Evolutionary conservation across 495 filamentous ascomycete species (phyloP).

Genomic region (Schizothecium vesticola): DNA sequence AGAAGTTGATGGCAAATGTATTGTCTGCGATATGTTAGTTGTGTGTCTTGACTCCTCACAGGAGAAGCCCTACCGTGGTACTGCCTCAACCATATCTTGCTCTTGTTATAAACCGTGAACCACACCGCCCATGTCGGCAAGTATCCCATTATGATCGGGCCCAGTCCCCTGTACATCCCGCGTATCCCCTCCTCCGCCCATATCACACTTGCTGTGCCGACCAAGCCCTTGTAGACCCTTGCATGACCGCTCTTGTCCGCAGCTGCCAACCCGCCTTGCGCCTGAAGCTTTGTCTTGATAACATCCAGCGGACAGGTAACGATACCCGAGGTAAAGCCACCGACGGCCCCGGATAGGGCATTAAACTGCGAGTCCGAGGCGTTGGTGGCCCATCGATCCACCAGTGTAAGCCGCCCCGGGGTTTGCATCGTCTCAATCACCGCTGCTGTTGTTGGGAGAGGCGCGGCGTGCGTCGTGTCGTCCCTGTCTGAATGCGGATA

Average conservation of each 20-base stretch:
- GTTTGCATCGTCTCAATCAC: conserved; percentile 27
- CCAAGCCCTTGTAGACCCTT: conserved; percentile 73
- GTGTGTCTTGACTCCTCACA: not conserved
- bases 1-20: conserved; percentile 48
- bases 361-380: conserved; percentile 50
- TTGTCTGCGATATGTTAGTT: conserved; percentile 30
- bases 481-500: conserved; percentile 16
- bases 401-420: conserved; percentile 39
- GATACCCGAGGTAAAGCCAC: conserved; percentile 85
- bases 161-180: conserved; percentile 89
- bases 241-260: conserved; percentile 38
- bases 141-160: conserved; percentile 91
- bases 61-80: conserved; percentile 53
- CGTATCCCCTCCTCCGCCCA: conserved; percentile 81
- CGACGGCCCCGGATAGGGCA: conserved; percentile 75
- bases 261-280: conserved; percentile 72
- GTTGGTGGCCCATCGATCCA: conserved; percentile 51
- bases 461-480: conserved; percentile 1
- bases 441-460: not conserved
- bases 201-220: conserved; percentile 80
- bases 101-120: conserved; percentile 88
- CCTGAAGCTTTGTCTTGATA: conserved; percentile 97
- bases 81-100: conserved; percentile 65
- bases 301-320: conserved; percentile 98
- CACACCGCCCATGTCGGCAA: conserved; percentile 98